Evolutionary conservation across 306 rosid species (phyloP), one percentile per base, ranked within the genome.

Genomic region (Mimosa pudica): DNA sequence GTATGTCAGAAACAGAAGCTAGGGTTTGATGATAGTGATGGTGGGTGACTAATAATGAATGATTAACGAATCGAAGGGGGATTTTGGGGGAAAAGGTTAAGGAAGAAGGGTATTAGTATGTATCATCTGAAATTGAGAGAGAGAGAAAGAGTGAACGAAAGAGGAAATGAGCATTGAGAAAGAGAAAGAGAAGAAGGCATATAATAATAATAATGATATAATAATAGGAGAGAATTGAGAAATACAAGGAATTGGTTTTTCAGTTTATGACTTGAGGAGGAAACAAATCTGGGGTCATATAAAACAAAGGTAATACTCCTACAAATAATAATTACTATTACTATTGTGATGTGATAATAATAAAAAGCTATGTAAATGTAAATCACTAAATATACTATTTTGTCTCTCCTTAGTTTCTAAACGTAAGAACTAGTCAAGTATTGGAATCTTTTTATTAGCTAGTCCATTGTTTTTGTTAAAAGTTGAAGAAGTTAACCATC

Each of bases 101-200:
- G 57, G 30, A 24, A 24, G 30, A 24, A 24, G 30, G 30, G 30
- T 24, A 24, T 24, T 24, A 24, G 30, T 24, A 24, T 11, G 24
- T 24, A 7, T 42, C 38, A 16, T 58, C 47, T 46, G 60, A 58
- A 60, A 10, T 74, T 24, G 14, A 58, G 12, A 11, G 51, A 11
- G 30, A 58, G 44, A 58, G 3, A 49, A 4, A 58, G 55, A 20
- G 16, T 57, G 16, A 58, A 58, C 61, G 78, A 74, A 20, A 13
- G 48, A 7, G 14, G 24, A 60, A 75, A 62, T 33, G 42, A 62
- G 55, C 46, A 62, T 44, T 75, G 58, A 17, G 65, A 32, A 75
- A 17, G 36, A 24, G 30, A 24, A 24, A 24, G 30, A 24, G 30
- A 24, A 24, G 30, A 24, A 24, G 30, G 30, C 30, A 24, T 0